Conservation (phyloP, 331 rosid species). For the Prunus yedoensis region DNA sequence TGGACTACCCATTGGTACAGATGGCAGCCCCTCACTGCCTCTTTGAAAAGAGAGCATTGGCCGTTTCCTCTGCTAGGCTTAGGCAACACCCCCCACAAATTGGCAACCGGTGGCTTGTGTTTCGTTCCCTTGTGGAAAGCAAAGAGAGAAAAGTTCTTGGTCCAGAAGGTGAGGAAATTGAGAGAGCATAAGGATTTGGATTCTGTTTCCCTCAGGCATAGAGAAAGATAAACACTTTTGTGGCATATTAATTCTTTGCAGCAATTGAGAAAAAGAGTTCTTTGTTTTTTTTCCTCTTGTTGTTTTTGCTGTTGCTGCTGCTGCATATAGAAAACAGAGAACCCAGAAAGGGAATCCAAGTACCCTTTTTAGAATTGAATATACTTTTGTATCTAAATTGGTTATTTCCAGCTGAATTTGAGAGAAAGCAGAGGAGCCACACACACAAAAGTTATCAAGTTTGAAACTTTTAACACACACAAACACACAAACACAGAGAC, state of each 20-base stretch:
- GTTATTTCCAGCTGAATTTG: background rate
- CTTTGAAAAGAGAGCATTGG: slow-evolving; percentile 6
- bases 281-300: background rate
- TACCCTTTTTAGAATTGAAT: background rate
- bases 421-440: background rate
- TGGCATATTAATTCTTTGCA: background rate
- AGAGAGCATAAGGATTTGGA: background rate
- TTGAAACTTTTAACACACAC: background rate
- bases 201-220: background rate
- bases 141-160: background rate
- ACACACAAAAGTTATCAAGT: background rate
- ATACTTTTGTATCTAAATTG: background rate
- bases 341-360: slow-evolving; percentile 5
- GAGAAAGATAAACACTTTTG: no score
- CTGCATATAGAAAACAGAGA: background rate
- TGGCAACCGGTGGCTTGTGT: slow-evolving; percentile 39
- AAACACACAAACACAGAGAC: background rate
- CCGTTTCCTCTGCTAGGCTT: slow-evolving; percentile 1
- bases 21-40: background rate
- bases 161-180: background rate
- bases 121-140: slow-evolving; percentile 12
- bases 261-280: background rate
- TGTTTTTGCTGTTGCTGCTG: background rate
- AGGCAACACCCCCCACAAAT: slow-evolving; percentile 10
- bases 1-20: slow-evolving; percentile 6